Evolutionary conservation across 169 alveolate species (phyloP), one percentile per base, ranked within the genome.

Genomic region (Blepharisma undulans): DNA sequence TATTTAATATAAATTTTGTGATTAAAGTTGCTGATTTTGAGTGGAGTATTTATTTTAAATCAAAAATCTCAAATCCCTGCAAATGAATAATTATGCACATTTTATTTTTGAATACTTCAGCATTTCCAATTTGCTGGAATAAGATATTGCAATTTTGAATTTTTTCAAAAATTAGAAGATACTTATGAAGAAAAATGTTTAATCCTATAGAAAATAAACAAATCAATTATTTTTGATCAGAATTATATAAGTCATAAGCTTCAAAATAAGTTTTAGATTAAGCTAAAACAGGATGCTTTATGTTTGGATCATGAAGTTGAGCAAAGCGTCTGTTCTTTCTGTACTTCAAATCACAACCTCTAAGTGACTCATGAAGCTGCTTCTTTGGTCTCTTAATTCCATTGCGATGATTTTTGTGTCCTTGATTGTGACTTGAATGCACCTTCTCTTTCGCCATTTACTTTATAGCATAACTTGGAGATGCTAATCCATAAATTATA

Each of bases 361-460:
- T 90, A 21, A 95, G 91, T 30, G 94, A 84, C 32, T 81, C 90
- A 89, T 93, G 92, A 87, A 92, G 91, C 78, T 93, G 90, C 90
- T 94, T 95, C 76, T 87, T 94, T 36, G 97, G 97, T 94, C 94
- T 96, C 93, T 93, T 93, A 76, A 96, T 96, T 29, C 97, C 97
- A 78, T 93, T 96, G 85, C 94, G 94, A 92, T 96, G 98, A 84
- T 95, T 94, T 90, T 96, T 96, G 85, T 88, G 86, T 80, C 92
- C 93, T 87, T 96, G 96, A 87, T 94, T 96, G 88, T 96, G 98
- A 89, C 92, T 93, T 25, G 98, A 92, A 85, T 94, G 97, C 92
- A 94, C 94, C 92, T 94, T 96, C 84, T 93, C 86, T 93, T 96
- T 94, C 61, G 98, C 96, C 98, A 96, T 96, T 82, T 61, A 72